Percentiles rank a stretch among this genome's conserved stretches.
Evolutionary conservation across 176 grass and related monocot genomes (phyloP).

Genomic region (Bromus sterilis): DNA sequence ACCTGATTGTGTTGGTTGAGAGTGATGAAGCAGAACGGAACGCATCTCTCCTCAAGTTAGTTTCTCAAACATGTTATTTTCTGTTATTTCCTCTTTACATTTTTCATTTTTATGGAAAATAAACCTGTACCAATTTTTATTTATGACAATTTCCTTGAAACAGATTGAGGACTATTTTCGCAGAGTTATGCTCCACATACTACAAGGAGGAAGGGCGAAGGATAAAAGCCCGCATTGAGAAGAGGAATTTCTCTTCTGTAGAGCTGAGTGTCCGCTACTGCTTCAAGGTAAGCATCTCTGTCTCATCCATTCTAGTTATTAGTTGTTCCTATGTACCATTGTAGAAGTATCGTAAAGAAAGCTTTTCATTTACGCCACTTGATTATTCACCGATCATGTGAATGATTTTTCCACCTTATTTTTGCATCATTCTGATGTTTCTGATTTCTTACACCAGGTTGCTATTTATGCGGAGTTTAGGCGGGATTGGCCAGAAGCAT

Average conservation of each 20-base stretch:
- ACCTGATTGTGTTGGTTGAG: constrained; percentile 64
- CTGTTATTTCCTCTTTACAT: neutral
- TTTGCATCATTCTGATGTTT: constrained; percentile 1
- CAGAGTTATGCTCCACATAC: constrained; percentile 75
- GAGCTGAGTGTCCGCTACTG: constrained; percentile 91
- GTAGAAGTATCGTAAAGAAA: neutral
- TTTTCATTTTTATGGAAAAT: neutral
- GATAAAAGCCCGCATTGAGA: constrained; percentile 86
- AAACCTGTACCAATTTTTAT: neutral
- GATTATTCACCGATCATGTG: neutral
- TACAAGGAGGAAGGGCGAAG: constrained; percentile 85
- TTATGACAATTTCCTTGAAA: constrained; percentile 4
- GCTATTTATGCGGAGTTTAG: constrained; percentile 95
- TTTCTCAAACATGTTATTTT: neutral
- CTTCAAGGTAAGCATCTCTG: constrained; percentile 55
- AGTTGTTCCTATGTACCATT: neutral
- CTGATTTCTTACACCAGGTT: constrained; percentile 44
- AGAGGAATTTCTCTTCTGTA: constrained; percentile 68
- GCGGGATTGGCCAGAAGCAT: constrained; percentile 87
- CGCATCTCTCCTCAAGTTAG: constrained; percentile 74
- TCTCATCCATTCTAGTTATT: constrained; percentile 13
- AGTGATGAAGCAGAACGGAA: constrained; percentile 69
- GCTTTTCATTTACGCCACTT: neutral
- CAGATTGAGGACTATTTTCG: constrained; percentile 68
- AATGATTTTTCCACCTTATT: neutral